These are phyloP conservation scores for Tilletia walkeri DNA, from an alignment of 1,284 basidiomycete genomes.

Conservation along the genomic window DNA sequence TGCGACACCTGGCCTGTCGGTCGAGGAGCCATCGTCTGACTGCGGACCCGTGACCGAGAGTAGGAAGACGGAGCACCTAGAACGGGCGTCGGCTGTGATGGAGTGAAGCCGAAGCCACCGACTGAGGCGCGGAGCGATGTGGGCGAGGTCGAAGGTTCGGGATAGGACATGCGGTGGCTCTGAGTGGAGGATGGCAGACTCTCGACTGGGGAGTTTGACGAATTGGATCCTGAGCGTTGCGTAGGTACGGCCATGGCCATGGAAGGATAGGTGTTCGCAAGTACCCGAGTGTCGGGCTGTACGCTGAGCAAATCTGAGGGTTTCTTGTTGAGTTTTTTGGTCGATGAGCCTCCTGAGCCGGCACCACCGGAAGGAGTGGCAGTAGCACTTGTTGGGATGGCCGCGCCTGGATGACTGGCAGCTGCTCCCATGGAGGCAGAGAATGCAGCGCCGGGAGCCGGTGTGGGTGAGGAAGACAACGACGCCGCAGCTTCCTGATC, in stretches of 20 bases:
- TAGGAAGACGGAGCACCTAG: slow-evolving; percentile 9
- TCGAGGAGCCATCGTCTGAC: slow-evolving; percentile 15
- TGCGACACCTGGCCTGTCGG: not conserved
- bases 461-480: slow-evolving; percentile 6
- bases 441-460: not conserved
- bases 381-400: not conserved
- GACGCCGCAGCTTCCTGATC: slow-evolving; percentile 18
- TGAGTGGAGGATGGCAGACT: not conserved
- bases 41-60: slow-evolving; percentile 5
- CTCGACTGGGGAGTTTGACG: slow-evolving; percentile 11
- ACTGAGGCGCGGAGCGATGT: not conserved
- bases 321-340: slow-evolving; percentile 14
- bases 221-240: not conserved
- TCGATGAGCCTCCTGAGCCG: not conserved
- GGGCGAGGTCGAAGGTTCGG: not conserved
- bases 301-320: slow-evolving; percentile 24
- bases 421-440: not conserved
- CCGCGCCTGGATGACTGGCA: not conserved
- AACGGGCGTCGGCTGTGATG: slow-evolving; percentile 5
- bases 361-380: not conserved
- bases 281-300: slow-evolving; percentile 25
- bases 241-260: slow-evolving; percentile 19
- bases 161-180: not conserved
- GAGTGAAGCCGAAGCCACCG: not conserved
- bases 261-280: slow-evolving; percentile 27